Evolutionary conservation across 257 asterid genomes (phyloP), one percentile per base, ranked within the genome.

Genomic region (Fraxinus pennsylvanica): DNA sequence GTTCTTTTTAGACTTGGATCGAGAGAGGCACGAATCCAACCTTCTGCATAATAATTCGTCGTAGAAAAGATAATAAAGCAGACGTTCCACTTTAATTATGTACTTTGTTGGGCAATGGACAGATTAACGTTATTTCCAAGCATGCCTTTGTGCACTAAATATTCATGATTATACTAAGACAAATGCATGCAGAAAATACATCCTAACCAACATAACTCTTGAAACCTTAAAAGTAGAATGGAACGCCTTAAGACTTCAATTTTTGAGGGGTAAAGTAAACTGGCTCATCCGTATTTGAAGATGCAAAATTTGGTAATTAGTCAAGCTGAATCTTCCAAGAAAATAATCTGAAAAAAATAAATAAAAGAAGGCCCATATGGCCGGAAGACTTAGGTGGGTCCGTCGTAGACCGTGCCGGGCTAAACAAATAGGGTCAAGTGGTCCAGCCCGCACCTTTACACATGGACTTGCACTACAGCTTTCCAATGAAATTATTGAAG

Each of bases 401-500:
- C 52, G 15, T 43, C 52, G 32, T 59, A 59, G 66, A 22, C 67
- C 32, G 32, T 22, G 4, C 67, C 13, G 0, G 29, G 3, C 59
- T 6, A 22, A 59, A 59, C 15, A 21, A 59, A 59, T 30, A 9
- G 4, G 67, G 12, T 21, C 12, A 59, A 59, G 29, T 27, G 67
- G 67, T 21, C 67, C 67, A 59, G 30, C 32, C 32, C 4, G 14
- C 67, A 47, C 66, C 33, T 63, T 63, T 63, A 63, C 69, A 63
- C 33, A 27, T 22, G 69, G 69, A 83, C 52, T 73, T 65, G 77
- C 84, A 78, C 71, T 41, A 74, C 70, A 72, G 32, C 67, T 68
- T 65, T 39, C 17, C 36, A 63, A 63, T 63, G 66, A 69, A 35
- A 69, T 61, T 32, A 74, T 6, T 59, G 70, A 74, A 70, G 14